Conservation (phyloP, 2,329 filamentous ascomycete species). For the Ramularia endophylla region DNA sequence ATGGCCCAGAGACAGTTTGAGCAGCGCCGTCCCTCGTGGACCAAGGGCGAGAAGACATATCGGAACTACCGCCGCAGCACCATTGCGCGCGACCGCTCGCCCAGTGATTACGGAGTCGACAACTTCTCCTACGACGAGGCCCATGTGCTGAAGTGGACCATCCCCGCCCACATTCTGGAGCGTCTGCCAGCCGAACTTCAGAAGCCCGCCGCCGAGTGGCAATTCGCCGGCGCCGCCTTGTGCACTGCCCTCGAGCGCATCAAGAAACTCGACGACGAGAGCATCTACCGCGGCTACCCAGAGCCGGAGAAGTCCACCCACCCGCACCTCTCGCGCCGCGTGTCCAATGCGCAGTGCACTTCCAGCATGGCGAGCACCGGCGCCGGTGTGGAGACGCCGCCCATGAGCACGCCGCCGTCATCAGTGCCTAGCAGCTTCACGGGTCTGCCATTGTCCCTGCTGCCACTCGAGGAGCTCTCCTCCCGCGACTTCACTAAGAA, state of each 20-base stretch:
- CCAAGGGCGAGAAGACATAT: conserved; percentile 20
- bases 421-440: not conserved
- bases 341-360: conserved; percentile 7
- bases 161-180: conserved; percentile 33
- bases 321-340: conserved; percentile 13
- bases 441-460: conserved; percentile 4
- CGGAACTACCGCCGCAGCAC: conserved; percentile 20
- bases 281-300: conserved; percentile 28
- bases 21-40: conserved; percentile 27
- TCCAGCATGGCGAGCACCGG: not conserved
- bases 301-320: conserved; percentile 12
- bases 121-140: conserved; percentile 32
- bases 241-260: conserved; percentile 36
- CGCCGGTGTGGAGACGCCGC: not conserved
- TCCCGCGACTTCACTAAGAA: conserved; percentile 8
- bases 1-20: conserved; percentile 15
- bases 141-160: conserved; percentile 35
- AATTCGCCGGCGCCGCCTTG: conserved; percentile 41
- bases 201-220: conserved; percentile 32
- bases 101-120: conserved; percentile 24
- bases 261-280: conserved; percentile 29
- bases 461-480: conserved; percentile 11
- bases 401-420: not conserved
- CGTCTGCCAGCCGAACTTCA: conserved; percentile 33
- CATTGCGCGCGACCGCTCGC: conserved; percentile 16